These are phyloP conservation scores for Penicillium glabrum DNA, from an alignment of 2,329 filamentous ascomycete species.

Conservation along the genomic window DNA sequence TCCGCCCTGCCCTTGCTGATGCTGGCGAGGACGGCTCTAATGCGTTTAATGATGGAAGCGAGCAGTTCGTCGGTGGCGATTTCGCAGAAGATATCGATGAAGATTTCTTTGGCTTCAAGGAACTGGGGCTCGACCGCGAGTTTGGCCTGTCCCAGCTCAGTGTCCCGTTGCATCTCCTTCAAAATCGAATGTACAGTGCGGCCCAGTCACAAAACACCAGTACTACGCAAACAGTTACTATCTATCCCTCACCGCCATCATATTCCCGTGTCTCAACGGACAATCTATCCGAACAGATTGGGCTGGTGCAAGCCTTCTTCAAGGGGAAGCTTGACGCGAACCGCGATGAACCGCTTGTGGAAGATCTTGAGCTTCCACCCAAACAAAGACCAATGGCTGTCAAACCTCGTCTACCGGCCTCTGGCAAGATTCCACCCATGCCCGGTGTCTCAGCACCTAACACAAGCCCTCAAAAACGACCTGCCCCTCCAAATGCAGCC, in stretches of 20 bases:
- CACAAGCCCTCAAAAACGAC: slow-evolving; percentile 44
- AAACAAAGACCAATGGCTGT: slow-evolving; percentile 69
- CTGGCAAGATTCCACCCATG: slow-evolving; percentile 45
- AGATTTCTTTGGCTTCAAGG: slow-evolving; percentile 98
- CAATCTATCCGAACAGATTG: slow-evolving; percentile 76
- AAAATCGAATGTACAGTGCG: slow-evolving; percentile 82
- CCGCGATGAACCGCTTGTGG: slow-evolving; percentile 76
- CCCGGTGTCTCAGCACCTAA: slow-evolving; percentile 31
- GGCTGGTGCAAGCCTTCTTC: slow-evolving; percentile 89
- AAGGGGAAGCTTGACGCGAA: slow-evolving; percentile 83
- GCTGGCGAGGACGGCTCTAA: slow-evolving; percentile 79
- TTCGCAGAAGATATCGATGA: slow-evolving; percentile 97
- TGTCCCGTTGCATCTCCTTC: slow-evolving; percentile 89
- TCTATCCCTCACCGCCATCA: slow-evolving; percentile 63
- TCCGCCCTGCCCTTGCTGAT: slow-evolving; percentile 84
- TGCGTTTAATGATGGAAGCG: slow-evolving; percentile 93
- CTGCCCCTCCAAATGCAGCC: slow-evolving; percentile 29
- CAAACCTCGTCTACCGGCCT: slow-evolving; percentile 46
- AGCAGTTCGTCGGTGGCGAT: slow-evolving; percentile 94
- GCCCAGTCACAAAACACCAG: slow-evolving; percentile 73
- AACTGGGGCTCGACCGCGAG: slow-evolving; percentile 87
- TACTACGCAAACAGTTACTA: slow-evolving; percentile 53
- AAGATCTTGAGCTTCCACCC: slow-evolving; percentile 90
- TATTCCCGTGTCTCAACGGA: slow-evolving; percentile 78
- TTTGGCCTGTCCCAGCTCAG: slow-evolving; percentile 84